Conservation (phyloP, 495 filamentous ascomycete species). For the Hypoxylon rickii region DNA sequence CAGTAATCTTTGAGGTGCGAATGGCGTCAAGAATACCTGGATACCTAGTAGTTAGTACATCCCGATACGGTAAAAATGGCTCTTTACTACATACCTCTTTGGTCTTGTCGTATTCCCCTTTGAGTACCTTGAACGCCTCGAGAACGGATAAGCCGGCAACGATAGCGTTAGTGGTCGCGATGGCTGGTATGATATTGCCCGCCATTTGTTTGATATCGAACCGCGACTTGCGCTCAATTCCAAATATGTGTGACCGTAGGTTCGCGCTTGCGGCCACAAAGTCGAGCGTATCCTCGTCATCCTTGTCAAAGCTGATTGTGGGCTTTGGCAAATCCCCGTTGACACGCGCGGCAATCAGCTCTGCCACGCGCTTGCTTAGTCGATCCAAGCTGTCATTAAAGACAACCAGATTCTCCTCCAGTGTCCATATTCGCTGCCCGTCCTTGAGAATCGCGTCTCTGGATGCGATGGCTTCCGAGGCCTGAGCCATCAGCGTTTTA, state of each 20-base stretch:
- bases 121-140: conserved; percentile 89
- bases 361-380: conserved; percentile 71
- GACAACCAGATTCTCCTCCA: conserved; percentile 81
- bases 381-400: conserved; percentile 84
- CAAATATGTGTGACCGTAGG: conserved; percentile 81
- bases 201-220: conserved; percentile 99
- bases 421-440: conserved; percentile 78
- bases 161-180: conserved; percentile 97
- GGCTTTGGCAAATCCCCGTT: conserved; percentile 56
- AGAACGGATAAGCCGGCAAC: conserved; percentile 92
- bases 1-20: conserved; percentile 74
- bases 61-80: too few relatives aligned
- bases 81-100: conserved; percentile 50
- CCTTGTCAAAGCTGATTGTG: conserved; percentile 90
- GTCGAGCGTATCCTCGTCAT: conserved; percentile 92
- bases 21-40: conserved; percentile 81
- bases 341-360: conserved; percentile 57
- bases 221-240: conserved; percentile 83
- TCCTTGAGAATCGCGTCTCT: conserved; percentile 61
- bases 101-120: conserved; percentile 66
- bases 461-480: conserved; percentile 54
- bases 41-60: conserved; percentile 2
- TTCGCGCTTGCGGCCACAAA: conserved; percentile 93
- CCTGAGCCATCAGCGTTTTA: conserved; percentile 46
- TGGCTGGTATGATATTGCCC: conserved; percentile 97